Conservation (phyloP, 352 stramenopile genomes). For the Phytophthora foliorum region DNA sequence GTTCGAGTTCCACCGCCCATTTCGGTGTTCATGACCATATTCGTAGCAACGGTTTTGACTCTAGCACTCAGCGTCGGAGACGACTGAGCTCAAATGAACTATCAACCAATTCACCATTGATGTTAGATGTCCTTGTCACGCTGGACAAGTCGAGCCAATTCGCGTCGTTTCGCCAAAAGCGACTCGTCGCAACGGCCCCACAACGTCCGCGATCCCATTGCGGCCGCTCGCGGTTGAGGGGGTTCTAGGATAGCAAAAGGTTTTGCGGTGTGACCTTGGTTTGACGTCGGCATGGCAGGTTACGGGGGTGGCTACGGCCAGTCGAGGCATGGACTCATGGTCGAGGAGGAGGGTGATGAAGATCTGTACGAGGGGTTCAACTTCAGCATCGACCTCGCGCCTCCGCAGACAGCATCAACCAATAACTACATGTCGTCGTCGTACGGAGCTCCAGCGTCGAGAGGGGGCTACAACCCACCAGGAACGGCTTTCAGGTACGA, state of each 20-base stretch:
- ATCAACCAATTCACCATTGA: background rate
- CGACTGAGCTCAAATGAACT: conserved; percentile 14
- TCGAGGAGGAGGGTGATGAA: conserved; percentile 86
- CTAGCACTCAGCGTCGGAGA: conserved; percentile 23
- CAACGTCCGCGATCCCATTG: conserved; percentile 37
- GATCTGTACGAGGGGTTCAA: conserved; percentile 94
- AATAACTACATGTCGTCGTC: conserved; percentile 67
- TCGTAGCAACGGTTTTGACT: conserved; percentile 25
- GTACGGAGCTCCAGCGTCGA: conserved; percentile 64
- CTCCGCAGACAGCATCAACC: conserved; percentile 72
- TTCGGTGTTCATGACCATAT: conserved; percentile 2
- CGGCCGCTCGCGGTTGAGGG: conserved; percentile 14
- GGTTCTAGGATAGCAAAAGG: conserved; percentile 24
- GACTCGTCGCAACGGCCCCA: conserved; percentile 41
- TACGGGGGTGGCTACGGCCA: conserved; percentile 67
- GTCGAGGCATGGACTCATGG: conserved; percentile 66
- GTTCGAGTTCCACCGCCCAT: conserved; percentile 4
- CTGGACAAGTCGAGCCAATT: conserved; percentile 2
- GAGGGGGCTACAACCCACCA: conserved; percentile 72
- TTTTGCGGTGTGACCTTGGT: background rate
- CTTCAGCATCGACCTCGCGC: conserved; percentile 87
- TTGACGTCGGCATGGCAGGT: conserved; percentile 36
- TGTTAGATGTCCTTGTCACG: background rate
- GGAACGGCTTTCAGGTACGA: conserved; percentile 76
- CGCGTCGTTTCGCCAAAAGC: conserved; percentile 39